Evolutionary conservation across 106 monocot genomes (phyloP), one percentile per base, ranked within the genome.

Genomic region (Allium sativum): DNA sequence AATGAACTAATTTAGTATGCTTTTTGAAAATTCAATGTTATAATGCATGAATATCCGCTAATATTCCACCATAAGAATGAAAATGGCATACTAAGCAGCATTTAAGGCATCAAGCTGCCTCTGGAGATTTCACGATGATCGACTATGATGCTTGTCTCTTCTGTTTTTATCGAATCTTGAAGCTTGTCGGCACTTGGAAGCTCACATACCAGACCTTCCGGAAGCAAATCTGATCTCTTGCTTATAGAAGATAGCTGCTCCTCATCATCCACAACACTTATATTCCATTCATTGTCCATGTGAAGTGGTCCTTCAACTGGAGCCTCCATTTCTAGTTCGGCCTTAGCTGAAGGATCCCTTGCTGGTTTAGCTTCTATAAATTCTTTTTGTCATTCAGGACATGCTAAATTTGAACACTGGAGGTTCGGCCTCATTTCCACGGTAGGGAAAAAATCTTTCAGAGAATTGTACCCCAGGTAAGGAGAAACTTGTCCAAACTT

Each of bases 391-490:
- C 90, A 70, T 44, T 84, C 81, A 75, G 90, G 55, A 73, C 95
- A 96, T 63, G 90, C 87, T 48, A 63, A 62, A 68, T 96, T 96
- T 65, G 84, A 87, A 61, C 90, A 96, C 61, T 96, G 95, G 12
- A 80, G 87, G 61, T 96, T 96, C 60, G 95, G 95, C 45, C 56
- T 90, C 95, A 96, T 87, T 65, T 87, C 79, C 95, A 96, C 90
- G 3, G 95, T 82, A 48, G 84, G 95, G 59, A 96, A 96, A 67
- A 46, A 96, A 59, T 96, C 90, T 74, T 96, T 90, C 12, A 96
- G 84, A 11, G 95, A 84, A 82, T 96, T 96, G 66, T 96, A 96
- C 41, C 95, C 95, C 87, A 96, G 69, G 74, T 96, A 96, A 48
- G 95, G 77, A 72, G 95, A 96, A 64, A 96, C 95, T 68, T 82